Conservation (phyloP, 805 yeast species). For the Saturnispora kantuleensis region DNA sequence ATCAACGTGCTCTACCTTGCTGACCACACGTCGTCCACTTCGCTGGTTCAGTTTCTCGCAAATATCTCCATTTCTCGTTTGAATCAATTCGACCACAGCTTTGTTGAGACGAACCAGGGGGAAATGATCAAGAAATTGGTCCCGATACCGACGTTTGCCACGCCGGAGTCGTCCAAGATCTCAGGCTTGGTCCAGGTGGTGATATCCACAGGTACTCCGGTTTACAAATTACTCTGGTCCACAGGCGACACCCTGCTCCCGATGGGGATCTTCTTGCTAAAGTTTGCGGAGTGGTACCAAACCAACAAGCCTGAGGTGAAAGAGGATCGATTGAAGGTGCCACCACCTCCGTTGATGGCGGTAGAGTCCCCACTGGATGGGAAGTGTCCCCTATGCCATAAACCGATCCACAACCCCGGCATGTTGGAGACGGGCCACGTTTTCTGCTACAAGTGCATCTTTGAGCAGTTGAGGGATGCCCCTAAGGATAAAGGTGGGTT, state of each 20-base stretch:
- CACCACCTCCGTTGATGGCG: slow-evolving; percentile 13
- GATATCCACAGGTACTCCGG: slow-evolving; percentile 12
- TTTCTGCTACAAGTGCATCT: slow-evolving; percentile 81
- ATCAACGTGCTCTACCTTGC: slow-evolving; percentile 58
- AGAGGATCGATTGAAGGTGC: slow-evolving; percentile 3
- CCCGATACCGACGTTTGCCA: background rate
- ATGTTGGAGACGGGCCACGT: slow-evolving; percentile 87
- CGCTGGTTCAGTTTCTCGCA: slow-evolving; percentile 50
- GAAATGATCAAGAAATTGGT: slow-evolving; percentile 7
- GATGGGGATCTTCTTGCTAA: slow-evolving; percentile 66
- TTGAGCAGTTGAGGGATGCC: slow-evolving; percentile 45
- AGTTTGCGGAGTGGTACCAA: slow-evolving; percentile 90
- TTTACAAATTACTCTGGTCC: slow-evolving; percentile 19
- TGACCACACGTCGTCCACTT: slow-evolving; percentile 54
- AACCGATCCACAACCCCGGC: slow-evolving; percentile 65
- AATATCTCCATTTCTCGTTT: slow-evolving; percentile 59
- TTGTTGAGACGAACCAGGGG: slow-evolving; percentile 23
- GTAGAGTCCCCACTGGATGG: background rate
- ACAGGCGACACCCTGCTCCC: slow-evolving; percentile 51
- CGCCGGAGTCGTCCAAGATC: slow-evolving; percentile 3
- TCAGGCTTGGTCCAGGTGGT: slow-evolving; percentile 4
- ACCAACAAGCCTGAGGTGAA: slow-evolving; percentile 38
- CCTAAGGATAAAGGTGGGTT: slow-evolving; percentile 46
- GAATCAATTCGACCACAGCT: slow-evolving; percentile 38
- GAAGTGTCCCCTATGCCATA: slow-evolving; percentile 61